Conservation (phyloP, 306 rosid genomes). For the Cucumis melo region DNA sequence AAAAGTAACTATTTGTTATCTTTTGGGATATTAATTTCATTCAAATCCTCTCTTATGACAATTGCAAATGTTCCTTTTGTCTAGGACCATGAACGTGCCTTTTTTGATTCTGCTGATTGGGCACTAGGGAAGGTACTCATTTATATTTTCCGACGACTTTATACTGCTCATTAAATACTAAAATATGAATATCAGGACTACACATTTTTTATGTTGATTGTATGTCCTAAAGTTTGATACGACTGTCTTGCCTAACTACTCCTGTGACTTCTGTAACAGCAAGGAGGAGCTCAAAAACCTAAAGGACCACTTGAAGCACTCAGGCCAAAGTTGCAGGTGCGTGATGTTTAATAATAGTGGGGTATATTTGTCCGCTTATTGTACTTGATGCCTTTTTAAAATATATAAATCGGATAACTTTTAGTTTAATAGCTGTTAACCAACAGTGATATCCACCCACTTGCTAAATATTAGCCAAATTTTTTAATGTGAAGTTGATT, state of each 20-base stretch:
- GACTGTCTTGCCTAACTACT: slow-evolving; percentile 2
- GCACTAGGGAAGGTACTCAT: slow-evolving; percentile 81
- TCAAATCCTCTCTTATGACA: slow-evolving; percentile 5
- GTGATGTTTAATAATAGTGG: not conserved
- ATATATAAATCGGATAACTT: not conserved
- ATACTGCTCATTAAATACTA: not conserved
- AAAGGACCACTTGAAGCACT: slow-evolving; percentile 98
- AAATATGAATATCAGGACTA: not conserved
- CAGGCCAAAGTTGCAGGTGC: slow-evolving; percentile 94
- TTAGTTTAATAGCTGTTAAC: not conserved
- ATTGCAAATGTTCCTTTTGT: slow-evolving; percentile 11
- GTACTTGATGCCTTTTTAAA: not conserved
- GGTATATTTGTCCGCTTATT: not conserved
- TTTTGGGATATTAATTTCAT: not conserved
- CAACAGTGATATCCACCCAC: not conserved
- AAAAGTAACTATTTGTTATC: slow-evolving; percentile 34
- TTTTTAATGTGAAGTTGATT: not conserved
- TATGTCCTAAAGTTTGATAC: slow-evolving; percentile 14
- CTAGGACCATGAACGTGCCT: slow-evolving; percentile 98
- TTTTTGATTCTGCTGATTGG: slow-evolving; percentile 98
- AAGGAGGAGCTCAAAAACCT: slow-evolving; percentile 80
- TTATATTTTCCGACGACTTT: not conserved
- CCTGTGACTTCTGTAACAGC: slow-evolving; percentile 14
- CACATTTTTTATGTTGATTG: not conserved
- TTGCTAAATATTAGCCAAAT: not conserved